Base-by-base conservation (phyloP, 495 filamentous ascomycete species). In the Pyrenula aspistea region DNA sequence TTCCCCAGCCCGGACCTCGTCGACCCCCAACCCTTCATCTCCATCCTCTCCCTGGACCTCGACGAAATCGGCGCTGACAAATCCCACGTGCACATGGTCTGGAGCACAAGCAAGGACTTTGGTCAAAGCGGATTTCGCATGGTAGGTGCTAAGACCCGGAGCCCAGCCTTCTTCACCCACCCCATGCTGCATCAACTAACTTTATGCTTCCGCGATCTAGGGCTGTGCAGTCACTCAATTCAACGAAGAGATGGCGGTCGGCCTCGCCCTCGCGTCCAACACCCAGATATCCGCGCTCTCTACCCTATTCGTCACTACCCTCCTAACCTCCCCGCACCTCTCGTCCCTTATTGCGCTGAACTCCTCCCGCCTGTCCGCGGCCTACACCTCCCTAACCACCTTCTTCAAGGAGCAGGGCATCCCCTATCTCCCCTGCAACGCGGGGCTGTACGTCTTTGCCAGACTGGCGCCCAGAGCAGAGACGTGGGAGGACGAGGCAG, bases 101-200 rank as follows among this genome's bases (percentile, higher is more conserved):
- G 67, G 54, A 75, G 75, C 10, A 65, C 69, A 50, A 65, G 60
- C 57, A 78, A 77, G 55, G 69, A 77, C 61, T 72, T 77, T 49
- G 71, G 65, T 20, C 64, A 64, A 22, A 67, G 67, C 49, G 75
- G 75, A 1, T 47, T 77, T 10, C 62, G 75, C 2, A 15, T 77
- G 53, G 59, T 56, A 55, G 23, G 56, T 51, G n/a, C n/a, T n/a
- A n/a, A n/a, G n/a, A n/a, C n/a, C 24, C 20, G n/a, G 15, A 3
- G 11, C 31, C 2, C 10, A 22, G 12, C n/a, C n/a, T n/a, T n/a
- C n/a, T n/a, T n/a, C n/a, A n/a, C n/a, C n/a, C n/a, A n/a, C n/a
- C n/a, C n/a, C n/a, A n/a, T n/a, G n/a, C n/a, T n/a, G n/a, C n/a
- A n/a, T n/a, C n/a, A n/a, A n/a, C n/a, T n/a, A n/a, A n/a, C n/a